phyloP scores from a whole-genome alignment of 257 asterid species.

The Solanum paucissectum region DNA sequence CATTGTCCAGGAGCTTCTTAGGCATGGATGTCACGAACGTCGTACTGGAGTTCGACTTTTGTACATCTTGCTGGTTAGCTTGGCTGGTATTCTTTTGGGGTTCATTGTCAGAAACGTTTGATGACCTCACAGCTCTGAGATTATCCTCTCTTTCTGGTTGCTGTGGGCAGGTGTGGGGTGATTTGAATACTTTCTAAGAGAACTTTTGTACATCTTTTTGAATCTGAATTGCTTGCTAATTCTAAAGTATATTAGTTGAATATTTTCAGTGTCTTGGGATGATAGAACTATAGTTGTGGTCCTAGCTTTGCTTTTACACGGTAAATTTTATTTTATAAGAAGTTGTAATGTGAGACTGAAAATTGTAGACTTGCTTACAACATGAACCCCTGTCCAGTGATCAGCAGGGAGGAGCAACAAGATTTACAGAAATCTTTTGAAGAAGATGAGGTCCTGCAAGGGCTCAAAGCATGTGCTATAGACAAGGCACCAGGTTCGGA shows the following conservation, averaged over 20 bases:
- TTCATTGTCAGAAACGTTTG: neutral
- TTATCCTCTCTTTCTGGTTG: neutral
- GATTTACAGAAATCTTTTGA: too few species aligned
- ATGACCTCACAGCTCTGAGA: neutral
- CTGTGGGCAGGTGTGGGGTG: neutral
- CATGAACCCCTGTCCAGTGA: too few species aligned
- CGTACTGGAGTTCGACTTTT: neutral
- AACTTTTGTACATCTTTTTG: neutral
- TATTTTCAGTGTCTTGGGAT: neutral
- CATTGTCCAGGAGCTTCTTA: neutral
- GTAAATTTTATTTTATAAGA: neutral
- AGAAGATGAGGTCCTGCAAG: too few species aligned
- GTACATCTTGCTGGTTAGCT: neutral
- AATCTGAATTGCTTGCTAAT: neutral
- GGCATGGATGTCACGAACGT: neutral
- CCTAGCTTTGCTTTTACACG: neutral
- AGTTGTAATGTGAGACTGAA: too few species aligned
- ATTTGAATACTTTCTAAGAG: neutral
- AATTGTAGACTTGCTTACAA: too few species aligned
- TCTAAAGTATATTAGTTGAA: neutral
- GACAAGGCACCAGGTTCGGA: too few species aligned
- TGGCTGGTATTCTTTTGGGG: slow-evolving; percentile 5
- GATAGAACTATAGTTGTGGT: neutral
- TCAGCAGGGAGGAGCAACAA: too few species aligned
- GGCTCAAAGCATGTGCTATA: too few species aligned